Evolutionary conservation across 495 filamentous ascomycete genomes (phyloP).

Genomic region (Parachaetomium inaequale): DNA sequence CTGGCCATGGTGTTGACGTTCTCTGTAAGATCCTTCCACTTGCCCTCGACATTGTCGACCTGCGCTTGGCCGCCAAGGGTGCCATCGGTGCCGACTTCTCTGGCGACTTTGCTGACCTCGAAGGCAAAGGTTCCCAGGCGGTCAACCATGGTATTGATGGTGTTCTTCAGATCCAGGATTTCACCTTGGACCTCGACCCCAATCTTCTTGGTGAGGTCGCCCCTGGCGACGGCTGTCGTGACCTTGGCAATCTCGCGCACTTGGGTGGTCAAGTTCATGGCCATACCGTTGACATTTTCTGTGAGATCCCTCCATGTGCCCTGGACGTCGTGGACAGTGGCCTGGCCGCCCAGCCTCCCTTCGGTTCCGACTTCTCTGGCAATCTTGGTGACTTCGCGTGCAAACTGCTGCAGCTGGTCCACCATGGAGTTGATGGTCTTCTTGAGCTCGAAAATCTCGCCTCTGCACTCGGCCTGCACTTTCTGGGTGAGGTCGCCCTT

Average conservation of each 20-base stretch:
- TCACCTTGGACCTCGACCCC: conserved; percentile 94
- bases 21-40: conserved; percentile 98
- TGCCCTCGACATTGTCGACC: conserved; percentile 96
- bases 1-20: conserved; percentile 95
- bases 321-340: conserved; percentile 94
- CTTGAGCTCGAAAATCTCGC: conserved; percentile 93
- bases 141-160: conserved; percentile 99
- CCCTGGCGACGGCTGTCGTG: conserved; percentile 91
- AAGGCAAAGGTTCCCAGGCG: conserved; percentile 93
- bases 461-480: conserved; percentile 93
- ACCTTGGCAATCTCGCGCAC: conserved; percentile 98
- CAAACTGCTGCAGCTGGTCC: conserved; percentile 94
- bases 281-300: conserved; percentile 98
- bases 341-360: conserved; percentile 90
- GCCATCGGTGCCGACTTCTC: conserved; percentile 97
- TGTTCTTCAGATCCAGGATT: conserved; percentile 91
- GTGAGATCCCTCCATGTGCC: conserved; percentile 97
- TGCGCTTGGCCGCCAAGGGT: conserved; percentile 93
- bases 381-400: conserved; percentile 96
- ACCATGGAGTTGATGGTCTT: conserved; percentile 99
- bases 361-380: conserved; percentile 96
- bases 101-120: conserved; percentile 97
- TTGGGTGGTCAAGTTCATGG: conserved; percentile 96
- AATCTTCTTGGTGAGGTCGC: conserved; percentile 94
- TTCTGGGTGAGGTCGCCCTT: conserved; percentile 96